phyloP scores from a whole-genome alignment of 2,329 filamentous ascomycete species.

The Harringtonia aguacate region DNA sequence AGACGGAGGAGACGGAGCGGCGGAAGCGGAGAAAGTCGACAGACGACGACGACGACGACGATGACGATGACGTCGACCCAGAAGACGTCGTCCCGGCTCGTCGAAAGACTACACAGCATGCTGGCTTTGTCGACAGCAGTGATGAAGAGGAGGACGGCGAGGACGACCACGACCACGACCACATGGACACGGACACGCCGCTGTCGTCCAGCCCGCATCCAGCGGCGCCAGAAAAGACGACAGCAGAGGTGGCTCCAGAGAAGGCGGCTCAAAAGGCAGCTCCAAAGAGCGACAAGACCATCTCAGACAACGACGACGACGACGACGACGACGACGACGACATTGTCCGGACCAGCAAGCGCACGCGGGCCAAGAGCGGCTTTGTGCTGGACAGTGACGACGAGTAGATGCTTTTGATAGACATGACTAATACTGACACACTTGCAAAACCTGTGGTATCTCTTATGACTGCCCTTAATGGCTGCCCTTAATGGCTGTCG shows the following conservation, averaged over 20 bases:
- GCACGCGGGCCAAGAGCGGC: slow-evolving; percentile 36
- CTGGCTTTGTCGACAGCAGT: neutral
- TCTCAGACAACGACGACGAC: slow-evolving; percentile 1
- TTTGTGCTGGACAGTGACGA: slow-evolving; percentile 52
- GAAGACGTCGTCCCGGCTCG: neutral
- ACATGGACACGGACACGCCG: too few species aligned
- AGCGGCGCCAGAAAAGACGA: neutral
- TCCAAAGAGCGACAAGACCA: slow-evolving; percentile 7
- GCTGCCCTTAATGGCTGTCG: too few species aligned
- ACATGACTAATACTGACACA: too few species aligned
- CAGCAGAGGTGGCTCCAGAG: neutral
- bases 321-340: slow-evolving; percentile 13
- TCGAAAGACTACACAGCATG: neutral
- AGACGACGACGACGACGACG: neutral
- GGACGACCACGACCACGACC: slow-evolving; percentile 2
- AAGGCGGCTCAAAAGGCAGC: too few species aligned
- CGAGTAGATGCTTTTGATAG: too few species aligned
- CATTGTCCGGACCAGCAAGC: slow-evolving; percentile 25
- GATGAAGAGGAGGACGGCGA: neutral
- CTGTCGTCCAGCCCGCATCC: neutral
- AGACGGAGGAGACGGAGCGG: neutral
- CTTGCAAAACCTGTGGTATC: too few species aligned
- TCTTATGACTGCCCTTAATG: too few species aligned
- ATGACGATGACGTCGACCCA: neutral
- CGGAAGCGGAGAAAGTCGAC: slow-evolving; percentile 8